Percentiles rank a stretch among this genome's conserved stretches.
phyloP scores from a whole-genome alignment of 176 grass and related monocot genomes.

The Tuctoria greenei region DNA sequence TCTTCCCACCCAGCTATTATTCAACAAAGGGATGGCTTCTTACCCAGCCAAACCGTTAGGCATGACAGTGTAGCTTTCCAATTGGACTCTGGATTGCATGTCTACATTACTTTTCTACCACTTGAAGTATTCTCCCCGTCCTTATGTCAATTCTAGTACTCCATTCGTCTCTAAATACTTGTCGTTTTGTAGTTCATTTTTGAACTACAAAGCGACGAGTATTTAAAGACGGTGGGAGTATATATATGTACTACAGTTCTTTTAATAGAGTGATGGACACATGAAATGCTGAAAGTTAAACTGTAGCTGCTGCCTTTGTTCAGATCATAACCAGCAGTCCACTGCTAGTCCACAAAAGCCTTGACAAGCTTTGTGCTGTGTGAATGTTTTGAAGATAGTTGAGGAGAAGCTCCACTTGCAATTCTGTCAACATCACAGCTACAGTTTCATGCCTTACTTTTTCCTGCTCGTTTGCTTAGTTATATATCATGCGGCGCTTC shows the following conservation, averaged over 20 bases:
- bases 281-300: conserved; percentile 32
- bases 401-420: conserved; percentile 36
- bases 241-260: conserved; percentile 10
- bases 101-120: conserved; percentile 36
- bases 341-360: conserved; percentile 42
- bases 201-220: too few species aligned
- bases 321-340: conserved; percentile 30
- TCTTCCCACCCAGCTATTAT: conserved; percentile 37
- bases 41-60: conserved; percentile 41
- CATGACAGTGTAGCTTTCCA: conserved; percentile 41
- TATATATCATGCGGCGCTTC: conserved; percentile 54
- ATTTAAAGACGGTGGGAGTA: too few species aligned
- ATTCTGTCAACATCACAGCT: conserved; percentile 55
- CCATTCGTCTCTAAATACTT: too few species aligned
- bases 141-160: conserved; percentile 13
- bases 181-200: too few species aligned
- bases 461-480: conserved; percentile 43
- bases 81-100: conserved; percentile 48
- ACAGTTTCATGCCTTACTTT: conserved; percentile 36
- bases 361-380: conserved; percentile 28
- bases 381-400: conserved; percentile 32
- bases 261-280: conserved; percentile 8
- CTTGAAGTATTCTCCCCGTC: conserved; percentile 23
- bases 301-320: conserved; percentile 25
- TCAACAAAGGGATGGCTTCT: conserved; percentile 37